These are phyloP conservation scores for Pichia insulana DNA, from an alignment of 805 yeast genomes.

Conservation along the genomic window DNA sequence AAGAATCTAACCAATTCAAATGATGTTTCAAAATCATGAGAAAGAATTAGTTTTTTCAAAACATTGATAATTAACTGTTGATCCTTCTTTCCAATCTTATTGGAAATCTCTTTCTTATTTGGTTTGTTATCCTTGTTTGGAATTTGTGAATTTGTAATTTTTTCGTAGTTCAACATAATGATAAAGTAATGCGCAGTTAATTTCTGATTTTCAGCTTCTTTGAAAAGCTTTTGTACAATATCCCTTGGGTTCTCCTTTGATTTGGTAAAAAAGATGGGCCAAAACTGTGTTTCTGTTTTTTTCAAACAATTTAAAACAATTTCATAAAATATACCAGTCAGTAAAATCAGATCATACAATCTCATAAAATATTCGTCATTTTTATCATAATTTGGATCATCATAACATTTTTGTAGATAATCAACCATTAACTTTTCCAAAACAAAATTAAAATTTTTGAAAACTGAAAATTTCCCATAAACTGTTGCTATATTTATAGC, in stretches of 20 bases:
- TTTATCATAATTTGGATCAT: slow-evolving; percentile 24
- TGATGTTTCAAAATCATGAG: slow-evolving; percentile 42
- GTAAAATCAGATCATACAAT: slow-evolving; percentile 25
- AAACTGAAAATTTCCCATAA: slow-evolving; percentile 30
- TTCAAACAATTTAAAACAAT: slow-evolving; percentile 45
- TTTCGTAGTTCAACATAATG: slow-evolving; percentile 43
- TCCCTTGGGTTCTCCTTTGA: slow-evolving; percentile 36
- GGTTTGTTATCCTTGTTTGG: neutral
- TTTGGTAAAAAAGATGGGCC: slow-evolving; percentile 39
- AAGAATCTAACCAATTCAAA: slow-evolving; percentile 47
- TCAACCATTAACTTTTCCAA: slow-evolving; percentile 41
- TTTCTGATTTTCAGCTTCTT: slow-evolving; percentile 32
- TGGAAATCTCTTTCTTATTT: slow-evolving; percentile 3
- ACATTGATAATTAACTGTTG: slow-evolving; percentile 34
- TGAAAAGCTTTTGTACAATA: slow-evolving; percentile 33
- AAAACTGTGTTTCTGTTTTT: slow-evolving; percentile 44
- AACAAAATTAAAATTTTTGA: slow-evolving; percentile 39
- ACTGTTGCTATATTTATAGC: slow-evolving; percentile 24
- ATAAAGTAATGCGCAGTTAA: slow-evolving; percentile 45
- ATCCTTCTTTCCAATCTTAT: slow-evolving; percentile 24
- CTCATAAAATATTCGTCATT: slow-evolving; percentile 22
- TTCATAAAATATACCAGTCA: slow-evolving; percentile 25
- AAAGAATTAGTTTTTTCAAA: slow-evolving; percentile 32
- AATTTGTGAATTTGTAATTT: slow-evolving; percentile 11
- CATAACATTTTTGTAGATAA: slow-evolving; percentile 24